Evolutionary conservation across 768 basidiomycete genomes (phyloP).

Genomic region (Holtermannia corniformis): DNA sequence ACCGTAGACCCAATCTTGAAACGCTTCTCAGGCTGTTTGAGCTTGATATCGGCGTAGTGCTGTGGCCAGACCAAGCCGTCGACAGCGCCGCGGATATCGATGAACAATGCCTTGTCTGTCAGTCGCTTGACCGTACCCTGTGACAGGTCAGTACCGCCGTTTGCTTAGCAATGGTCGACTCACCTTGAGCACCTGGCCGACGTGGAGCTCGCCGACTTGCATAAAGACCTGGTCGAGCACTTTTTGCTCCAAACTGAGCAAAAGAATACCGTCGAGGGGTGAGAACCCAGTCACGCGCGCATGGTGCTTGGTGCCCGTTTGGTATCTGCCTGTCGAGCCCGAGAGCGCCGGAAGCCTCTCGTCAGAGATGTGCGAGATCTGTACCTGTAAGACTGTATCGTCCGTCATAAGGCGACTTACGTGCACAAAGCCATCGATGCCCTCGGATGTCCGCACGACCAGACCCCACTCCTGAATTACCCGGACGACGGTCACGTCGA

Average conservation of each 20-base stretch:
- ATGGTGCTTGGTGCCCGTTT: constrained; percentile 62
- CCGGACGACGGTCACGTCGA: constrained; percentile 66
- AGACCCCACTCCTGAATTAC: constrained; percentile 78
- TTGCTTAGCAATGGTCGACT: neutral
- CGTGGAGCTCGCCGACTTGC: constrained; percentile 66
- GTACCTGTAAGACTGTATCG: too few species aligned
- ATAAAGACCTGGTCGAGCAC: constrained; percentile 78
- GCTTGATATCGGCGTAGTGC: constrained; percentile 87
- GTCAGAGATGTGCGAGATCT: constrained; percentile 93
- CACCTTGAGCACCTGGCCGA: constrained; percentile 79
- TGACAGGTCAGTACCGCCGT: neutral
- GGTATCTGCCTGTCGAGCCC: constrained; percentile 64
- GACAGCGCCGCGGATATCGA: constrained; percentile 74
- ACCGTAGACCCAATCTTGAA: constrained; percentile 75
- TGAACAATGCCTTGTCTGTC: constrained; percentile 68
- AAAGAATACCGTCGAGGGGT: constrained; percentile 73
- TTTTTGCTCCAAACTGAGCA: constrained; percentile 74
- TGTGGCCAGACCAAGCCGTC: constrained; percentile 90
- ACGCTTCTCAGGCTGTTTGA: constrained; percentile 84
- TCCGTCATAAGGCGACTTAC: constrained; percentile 47
- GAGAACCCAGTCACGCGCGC: constrained; percentile 83
- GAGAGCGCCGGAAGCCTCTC: constrained; percentile 77
- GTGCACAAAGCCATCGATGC: constrained; percentile 72
- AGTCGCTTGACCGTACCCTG: constrained; percentile 68
- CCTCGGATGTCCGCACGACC: constrained; percentile 56